Base-by-base conservation (phyloP, 495 filamentous ascomycete genomes). In the Neurospora sp. region DNA sequence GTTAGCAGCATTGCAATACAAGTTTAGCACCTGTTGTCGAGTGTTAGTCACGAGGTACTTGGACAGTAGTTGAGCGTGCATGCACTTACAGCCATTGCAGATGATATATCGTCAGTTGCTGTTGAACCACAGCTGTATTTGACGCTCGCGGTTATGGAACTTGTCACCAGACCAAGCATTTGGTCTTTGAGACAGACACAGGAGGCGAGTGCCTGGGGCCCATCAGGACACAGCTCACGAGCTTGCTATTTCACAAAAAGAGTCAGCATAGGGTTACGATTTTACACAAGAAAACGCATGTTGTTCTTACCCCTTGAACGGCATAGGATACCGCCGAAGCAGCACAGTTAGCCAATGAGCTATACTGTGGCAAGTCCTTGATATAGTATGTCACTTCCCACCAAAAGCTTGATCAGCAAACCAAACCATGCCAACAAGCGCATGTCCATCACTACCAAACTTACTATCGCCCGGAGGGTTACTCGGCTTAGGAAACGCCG, bases 111-210 rank as follows among this genome's bases (percentile, higher is more conserved):
- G 59, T 83, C 85, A 5, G 74, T 80, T 4, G 83, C 84, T 19
- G 82, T 85, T 21, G 82, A 81, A 21, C 74, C 78, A 76, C 86
- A 88, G 13, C 71, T 75, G 37, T 77, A 80, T 70, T 82, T 85
- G 69, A 84, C 84, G 13, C 75, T 74, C 3, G 81, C 82, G 17
- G 78, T 82, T 34, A 88, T 78, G 3, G 7, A 66, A 74, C 78
- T 84, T 40, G 78, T 74, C 10, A 86, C 70, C 11, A 75, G 73
- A 19, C 59, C 72, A 24, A 83, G 77, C 81, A 86, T 84, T 36
- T 79, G 80, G 17, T 81, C 81, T 69, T 87, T 85, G 38, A 86
- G 70, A 72, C 86, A 88, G 43, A 78, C 83, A 73, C 86, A 88
- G 15, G 83, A 85, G 3, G 84, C 86, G 15, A 87, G 78, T 1